Evolutionary conservation across 2,329 filamentous ascomycete genomes (phyloP), one percentile per base, ranked within the genome.

Genomic region (Moelleriella libera): DNA sequence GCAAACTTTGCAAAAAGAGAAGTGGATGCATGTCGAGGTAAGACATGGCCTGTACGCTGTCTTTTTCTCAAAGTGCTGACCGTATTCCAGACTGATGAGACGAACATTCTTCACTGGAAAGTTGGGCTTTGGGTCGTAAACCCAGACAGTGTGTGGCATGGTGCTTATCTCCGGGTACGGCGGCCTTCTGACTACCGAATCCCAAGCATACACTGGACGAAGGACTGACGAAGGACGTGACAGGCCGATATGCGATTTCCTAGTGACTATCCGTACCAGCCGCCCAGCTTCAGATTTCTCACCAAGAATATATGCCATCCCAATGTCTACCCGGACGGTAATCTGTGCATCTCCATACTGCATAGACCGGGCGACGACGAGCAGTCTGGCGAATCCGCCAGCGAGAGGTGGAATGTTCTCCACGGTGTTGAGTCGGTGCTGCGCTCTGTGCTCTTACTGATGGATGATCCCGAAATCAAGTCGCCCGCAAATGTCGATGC

Each of bases 401-500:
- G 83, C 49, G 92, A 97, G 68, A 85, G 90, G 49, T 98, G 90
- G 90, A 88, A 87, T 5, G 89, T 92, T 1, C 81, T 92, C 4
- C 90, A 97, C 64, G 85, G 89, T 21, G 90, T 94, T 44, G 92
- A 97, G 68, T 94, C 88, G 2, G 89, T 98, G 37, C 76, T 98
- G 14, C 88, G 94, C 52, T 95, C 88, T 7, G 86, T 97, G 14
- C 77, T 97, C 6, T 83, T 92, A 5, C 78, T 98, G 2, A 80
- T 98, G 48, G 92, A 97, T 62, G 88, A 95, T 57, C 88, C 90
- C 11, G 90, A 98, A 65, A 87, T 94, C 58, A 88, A 82, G 56
- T 95, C 88, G 0, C 88, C 92, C 0, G 92, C 90, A 52, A 97
- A 97, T 62, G 89, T 97, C 48, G 90, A 97, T 56, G 90, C 92